A percentile compares a stretch with the other conserved stretches of the same genome.
Evolutionary conservation across 495 filamentous ascomycete genomes (phyloP).

Genomic region (Lophium mytilinum): DNA sequence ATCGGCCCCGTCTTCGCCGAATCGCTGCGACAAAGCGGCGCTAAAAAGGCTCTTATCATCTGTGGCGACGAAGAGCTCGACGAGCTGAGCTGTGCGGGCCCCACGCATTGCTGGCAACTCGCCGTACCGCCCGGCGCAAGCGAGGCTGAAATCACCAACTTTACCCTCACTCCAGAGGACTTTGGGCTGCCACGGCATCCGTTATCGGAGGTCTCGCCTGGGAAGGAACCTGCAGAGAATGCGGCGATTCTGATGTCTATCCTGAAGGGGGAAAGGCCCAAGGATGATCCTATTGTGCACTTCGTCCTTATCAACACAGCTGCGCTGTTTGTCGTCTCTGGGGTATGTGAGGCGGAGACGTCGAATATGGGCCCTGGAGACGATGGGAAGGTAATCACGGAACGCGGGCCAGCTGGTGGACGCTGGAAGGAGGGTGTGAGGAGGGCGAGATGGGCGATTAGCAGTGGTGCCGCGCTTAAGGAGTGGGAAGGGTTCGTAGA

Average conservation of each 20-base stretch:
- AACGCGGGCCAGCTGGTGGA: constrained; percentile 72
- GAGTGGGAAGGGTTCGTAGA: constrained; percentile 44
- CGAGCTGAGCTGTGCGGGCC: constrained; percentile 83
- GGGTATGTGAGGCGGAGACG: constrained; percentile 74
- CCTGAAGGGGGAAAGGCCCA: constrained; percentile 59
- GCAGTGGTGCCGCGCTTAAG: constrained; percentile 70
- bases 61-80: constrained; percentile 93
- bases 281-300: constrained; percentile 76
- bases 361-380: constrained; percentile 70
- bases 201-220: constrained; percentile 67
- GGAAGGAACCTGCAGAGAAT: constrained; percentile 81
- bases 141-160: constrained; percentile 56
- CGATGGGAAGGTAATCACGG: constrained; percentile 63
- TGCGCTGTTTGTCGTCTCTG: constrained; percentile 71
- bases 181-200: constrained; percentile 76
- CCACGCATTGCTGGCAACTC: constrained; percentile 80
- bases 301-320: constrained; percentile 94
- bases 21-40: constrained; percentile 67
- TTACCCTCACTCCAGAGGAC: constrained; percentile 66
- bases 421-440: constrained; percentile 91
- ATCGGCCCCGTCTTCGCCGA: constrained; percentile 83
- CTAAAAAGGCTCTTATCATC: constrained; percentile 77
- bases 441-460: constrained; percentile 72
- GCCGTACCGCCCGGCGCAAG: constrained; percentile 46
- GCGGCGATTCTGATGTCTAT: constrained; percentile 72